Evolutionary conservation across 768 basidiomycete species (phyloP).

Genomic region (Hypsizygus marmoreus): DNA sequence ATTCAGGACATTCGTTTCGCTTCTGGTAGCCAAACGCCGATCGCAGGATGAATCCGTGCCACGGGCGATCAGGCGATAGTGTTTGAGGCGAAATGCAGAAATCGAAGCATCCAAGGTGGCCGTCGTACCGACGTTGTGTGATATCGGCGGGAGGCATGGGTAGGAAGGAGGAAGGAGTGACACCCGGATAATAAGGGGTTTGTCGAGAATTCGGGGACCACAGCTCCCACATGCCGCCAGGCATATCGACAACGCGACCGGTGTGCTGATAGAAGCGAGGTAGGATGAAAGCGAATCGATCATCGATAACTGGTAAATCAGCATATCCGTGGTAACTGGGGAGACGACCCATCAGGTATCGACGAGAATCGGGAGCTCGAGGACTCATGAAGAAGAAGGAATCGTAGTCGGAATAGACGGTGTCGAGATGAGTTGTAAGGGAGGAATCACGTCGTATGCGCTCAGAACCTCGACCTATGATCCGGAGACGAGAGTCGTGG

Average conservation of each 20-base stretch:
- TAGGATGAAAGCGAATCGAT: not conserved
- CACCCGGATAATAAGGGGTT: conserved; percentile 14
- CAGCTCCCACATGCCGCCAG: not conserved
- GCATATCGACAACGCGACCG: not conserved
- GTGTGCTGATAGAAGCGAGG: not conserved
- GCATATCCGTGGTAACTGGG: not conserved
- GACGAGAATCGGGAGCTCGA: too few species aligned
- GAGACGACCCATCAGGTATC: not conserved
- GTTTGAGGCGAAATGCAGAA: conserved; percentile 12
- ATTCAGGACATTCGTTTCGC: not conserved
- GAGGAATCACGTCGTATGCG: too few species aligned
- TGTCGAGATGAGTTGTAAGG: too few species aligned
- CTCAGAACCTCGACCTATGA: too few species aligned
- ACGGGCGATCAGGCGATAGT: not conserved
- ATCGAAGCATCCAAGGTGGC: conserved; percentile 16
- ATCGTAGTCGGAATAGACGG: too few species aligned
- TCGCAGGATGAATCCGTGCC: not conserved
- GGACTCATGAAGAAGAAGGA: too few species aligned
- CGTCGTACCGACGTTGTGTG: conserved; percentile 9
- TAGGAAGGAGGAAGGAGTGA: not conserved
- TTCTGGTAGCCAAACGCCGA: not conserved
- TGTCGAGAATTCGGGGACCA: conserved; percentile 1
- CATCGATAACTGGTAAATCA: not conserved
- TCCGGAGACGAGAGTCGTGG: too few species aligned
- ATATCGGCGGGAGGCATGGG: not conserved